Evolutionary conservation across 257 asterid genomes (phyloP).

Genomic region (Nicotiana knightiana): DNA sequence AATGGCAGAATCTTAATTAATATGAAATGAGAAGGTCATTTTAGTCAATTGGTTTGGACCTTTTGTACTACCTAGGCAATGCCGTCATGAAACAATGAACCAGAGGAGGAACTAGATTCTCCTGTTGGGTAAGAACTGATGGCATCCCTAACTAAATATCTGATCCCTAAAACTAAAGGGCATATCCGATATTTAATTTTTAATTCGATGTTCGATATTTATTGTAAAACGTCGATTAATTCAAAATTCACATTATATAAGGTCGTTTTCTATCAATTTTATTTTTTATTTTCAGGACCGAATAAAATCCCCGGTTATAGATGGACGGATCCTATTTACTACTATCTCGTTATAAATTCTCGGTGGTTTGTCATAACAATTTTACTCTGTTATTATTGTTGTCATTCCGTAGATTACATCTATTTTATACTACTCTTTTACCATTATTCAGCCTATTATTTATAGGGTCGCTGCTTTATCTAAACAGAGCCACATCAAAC

Average conservation of each 20-base stretch:
- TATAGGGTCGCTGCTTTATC: not conserved
- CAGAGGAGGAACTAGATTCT: not conserved
- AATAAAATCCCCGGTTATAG: too few species aligned
- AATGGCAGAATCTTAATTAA: not conserved
- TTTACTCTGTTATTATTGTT: not conserved
- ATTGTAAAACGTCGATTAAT: too few species aligned
- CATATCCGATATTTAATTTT: not conserved
- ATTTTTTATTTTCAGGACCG: too few species aligned
- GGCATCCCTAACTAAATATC: not conserved
- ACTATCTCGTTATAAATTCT: too few species aligned
- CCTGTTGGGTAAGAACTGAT: not conserved
- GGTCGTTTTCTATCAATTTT: too few species aligned
- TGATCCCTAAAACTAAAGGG: not conserved
- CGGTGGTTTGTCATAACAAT: too few species aligned
- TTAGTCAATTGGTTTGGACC: not conserved
- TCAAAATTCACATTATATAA: too few species aligned
- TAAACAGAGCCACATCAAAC: not conserved
- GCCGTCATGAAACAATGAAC: not conserved
- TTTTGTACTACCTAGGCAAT: not conserved
- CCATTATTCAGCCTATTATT: not conserved
- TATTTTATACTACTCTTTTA: too few species aligned
- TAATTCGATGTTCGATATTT: too few species aligned
- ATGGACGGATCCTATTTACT: too few species aligned
- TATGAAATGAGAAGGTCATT: not conserved
- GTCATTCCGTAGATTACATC: not conserved